Percentiles rank a stretch among this genome's conserved stretches.
These are phyloP conservation scores for Xylaria flabelliformis DNA, from an alignment of 495 filamentous ascomycete species.

Conservation along the genomic window DNA sequence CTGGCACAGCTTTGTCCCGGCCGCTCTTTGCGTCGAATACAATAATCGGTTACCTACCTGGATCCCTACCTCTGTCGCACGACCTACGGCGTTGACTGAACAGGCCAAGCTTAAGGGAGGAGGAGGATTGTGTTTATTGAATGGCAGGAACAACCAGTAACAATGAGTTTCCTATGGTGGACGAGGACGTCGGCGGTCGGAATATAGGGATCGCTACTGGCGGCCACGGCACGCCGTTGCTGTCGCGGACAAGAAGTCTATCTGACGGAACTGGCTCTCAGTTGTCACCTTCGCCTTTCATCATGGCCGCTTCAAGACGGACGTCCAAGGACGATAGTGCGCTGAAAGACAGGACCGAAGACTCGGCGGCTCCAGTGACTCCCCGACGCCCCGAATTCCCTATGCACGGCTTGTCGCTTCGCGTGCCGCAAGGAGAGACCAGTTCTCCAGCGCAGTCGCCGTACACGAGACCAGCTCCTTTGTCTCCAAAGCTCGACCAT, in stretches of 20 bases:
- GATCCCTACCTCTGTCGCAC: not conserved
- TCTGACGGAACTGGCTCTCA: slow-evolving; percentile 58
- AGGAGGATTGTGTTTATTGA: not conserved
- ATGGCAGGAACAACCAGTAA: slow-evolving; percentile 13
- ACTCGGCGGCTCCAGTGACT: slow-evolving; percentile 59
- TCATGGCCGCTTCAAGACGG: slow-evolving; percentile 60
- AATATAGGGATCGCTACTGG: slow-evolving; percentile 15
- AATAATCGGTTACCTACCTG: not conserved
- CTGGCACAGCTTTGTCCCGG: not conserved
- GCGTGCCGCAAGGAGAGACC: slow-evolving; percentile 66
- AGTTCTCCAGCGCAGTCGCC: slow-evolving; percentile 53
- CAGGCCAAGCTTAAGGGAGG: not conserved
- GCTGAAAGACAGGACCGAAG: slow-evolving; percentile 51
- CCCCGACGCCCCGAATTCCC: slow-evolving; percentile 67
- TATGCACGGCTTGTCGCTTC: slow-evolving; percentile 70
- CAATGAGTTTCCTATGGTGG: slow-evolving; percentile 41
- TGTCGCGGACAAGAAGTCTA: slow-evolving; percentile 52
- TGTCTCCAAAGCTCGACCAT: slow-evolving; percentile 85
- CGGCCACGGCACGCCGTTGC: slow-evolving; percentile 37
- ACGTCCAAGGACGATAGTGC: slow-evolving; percentile 83
- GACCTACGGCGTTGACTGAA: not conserved
- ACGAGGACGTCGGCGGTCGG: slow-evolving; percentile 33
- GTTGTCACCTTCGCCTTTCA: slow-evolving; percentile 71
- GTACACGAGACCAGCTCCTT: slow-evolving; percentile 68
- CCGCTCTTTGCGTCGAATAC: slow-evolving; percentile 1